A percentile compares a stretch with the other conserved stretches of the same genome.
Conservation (phyloP, 208 protist genomes). For the Crithidia brevicula region DNA sequence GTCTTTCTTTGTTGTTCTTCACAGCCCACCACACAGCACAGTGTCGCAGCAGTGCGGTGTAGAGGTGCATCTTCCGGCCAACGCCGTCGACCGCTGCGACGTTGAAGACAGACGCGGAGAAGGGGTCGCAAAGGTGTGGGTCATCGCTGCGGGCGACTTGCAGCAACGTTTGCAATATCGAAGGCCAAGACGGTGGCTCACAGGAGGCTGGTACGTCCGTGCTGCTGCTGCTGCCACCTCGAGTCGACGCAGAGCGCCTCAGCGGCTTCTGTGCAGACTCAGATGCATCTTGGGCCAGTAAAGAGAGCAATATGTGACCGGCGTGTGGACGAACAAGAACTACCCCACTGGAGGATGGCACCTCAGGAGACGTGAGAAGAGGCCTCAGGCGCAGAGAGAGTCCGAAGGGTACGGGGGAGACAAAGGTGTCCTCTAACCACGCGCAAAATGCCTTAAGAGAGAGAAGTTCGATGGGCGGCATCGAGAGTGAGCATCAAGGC, state of each 20-base stretch:
- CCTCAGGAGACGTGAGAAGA: not conserved
- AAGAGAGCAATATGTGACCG: slow-evolving; percentile 18
- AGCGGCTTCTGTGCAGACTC: not conserved
- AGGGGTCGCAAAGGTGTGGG: not conserved
- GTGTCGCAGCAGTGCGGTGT: slow-evolving; percentile 16
- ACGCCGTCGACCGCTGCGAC: slow-evolving; percentile 22
- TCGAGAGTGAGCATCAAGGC: not conserved
- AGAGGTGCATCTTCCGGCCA: slow-evolving; percentile 21
- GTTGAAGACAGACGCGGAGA: not conserved
- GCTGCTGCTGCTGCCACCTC: not conserved
- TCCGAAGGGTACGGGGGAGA: slow-evolving; percentile 16
- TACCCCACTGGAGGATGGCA: not conserved
- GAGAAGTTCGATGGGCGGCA: slow-evolving; percentile 13
- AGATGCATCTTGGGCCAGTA: not conserved
- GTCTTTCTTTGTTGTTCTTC: no score
- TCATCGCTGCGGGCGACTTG: slow-evolving; percentile 18
- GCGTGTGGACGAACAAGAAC: slow-evolving; percentile 23
- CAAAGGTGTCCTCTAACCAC: slow-evolving; percentile 23
- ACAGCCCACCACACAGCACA: slow-evolving; percentile 26
- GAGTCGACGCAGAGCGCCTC: not conserved
- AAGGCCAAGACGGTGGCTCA: no score
- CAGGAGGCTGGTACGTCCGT: no score
- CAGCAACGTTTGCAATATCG: slow-evolving; percentile 20
- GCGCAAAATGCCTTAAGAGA: slow-evolving; percentile 15
- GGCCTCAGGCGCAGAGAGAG: slow-evolving; percentile 22